Base-by-base conservation (phyloP, 1,284 basidiomycete genomes). In the Tilletia setariae region DNA sequence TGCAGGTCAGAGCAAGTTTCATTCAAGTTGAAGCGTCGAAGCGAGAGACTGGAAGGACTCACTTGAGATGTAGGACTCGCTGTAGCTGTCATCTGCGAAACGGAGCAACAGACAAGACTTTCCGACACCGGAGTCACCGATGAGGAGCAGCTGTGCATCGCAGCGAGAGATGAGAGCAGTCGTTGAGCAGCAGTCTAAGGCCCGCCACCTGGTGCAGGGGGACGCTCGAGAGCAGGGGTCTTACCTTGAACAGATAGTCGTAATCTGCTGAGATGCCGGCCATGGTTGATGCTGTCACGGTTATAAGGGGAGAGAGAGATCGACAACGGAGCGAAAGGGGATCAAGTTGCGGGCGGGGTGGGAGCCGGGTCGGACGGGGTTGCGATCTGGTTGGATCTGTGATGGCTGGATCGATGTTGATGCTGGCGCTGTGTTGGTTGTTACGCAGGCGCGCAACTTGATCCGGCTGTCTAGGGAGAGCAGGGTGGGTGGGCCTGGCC, bases 81-180 rank as follows among this genome's bases (percentile, higher is more conserved):
- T 85, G 76, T 85, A 85, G 65, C 84, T 84, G 77, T 85, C 84
- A 77, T 85, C 84, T 63, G 83, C 83, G 74, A 84, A 84, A 53
- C 84, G 83, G 51, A 85, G 79, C 46, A 85, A 79, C 30, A 85
- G 75, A 79, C 84, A 85, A 35, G 83, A 84, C 89, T 94, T 94
- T 83, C 95, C 95, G 78, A 98, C 95, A 86, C 96, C 95, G 76
- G 95, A 98, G 87, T 87, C 86, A 74, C 87, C 87, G 79, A 88
- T 88, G 65, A 88, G 84, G 67, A 87, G 84, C 75, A 97, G 92
- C 87, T 86, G 74, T 46, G 11, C 6, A 40, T 40, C 51, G 2
- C 11, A 19, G 47, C 19, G 51, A 6, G 51, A 23, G 15, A 7
- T 25, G 51, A 25, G 28, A 28, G 3, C 16, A 63, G 42, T 47